phyloP scores from a whole-genome alignment of 805 yeast genomes.

The Komagataella kurtzmanii region DNA sequence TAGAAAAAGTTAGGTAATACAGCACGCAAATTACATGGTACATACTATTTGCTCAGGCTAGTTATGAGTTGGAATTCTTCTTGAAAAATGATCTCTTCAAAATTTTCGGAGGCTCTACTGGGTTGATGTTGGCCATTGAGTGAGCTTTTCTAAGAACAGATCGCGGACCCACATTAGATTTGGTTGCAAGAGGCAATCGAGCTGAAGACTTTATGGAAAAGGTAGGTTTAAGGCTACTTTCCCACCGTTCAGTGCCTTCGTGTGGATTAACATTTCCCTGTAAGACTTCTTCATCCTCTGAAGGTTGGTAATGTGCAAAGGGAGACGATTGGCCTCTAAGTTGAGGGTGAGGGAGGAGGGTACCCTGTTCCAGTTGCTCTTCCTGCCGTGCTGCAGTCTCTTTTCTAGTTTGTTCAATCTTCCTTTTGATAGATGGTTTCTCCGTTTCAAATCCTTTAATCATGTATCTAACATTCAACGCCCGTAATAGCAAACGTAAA shows the following conservation, averaged over 20 bases:
- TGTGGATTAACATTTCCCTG: background rate
- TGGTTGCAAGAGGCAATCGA: background rate
- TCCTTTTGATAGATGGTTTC: conserved; percentile 6
- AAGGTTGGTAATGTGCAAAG: background rate
- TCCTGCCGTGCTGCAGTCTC: background rate
- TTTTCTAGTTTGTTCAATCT: background rate
- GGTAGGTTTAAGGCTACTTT: background rate
- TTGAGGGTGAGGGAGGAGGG: background rate
- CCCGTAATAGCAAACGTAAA: conserved; percentile 45
- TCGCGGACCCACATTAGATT: background rate
- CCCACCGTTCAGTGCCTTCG: background rate
- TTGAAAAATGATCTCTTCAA: background rate
- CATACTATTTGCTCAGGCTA: no score
- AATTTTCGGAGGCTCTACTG: background rate
- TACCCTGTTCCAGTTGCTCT: background rate
- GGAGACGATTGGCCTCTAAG: background rate
- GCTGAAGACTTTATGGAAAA: background rate
- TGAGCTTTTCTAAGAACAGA: background rate
- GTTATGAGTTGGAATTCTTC: background rate
- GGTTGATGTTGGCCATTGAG: background rate
- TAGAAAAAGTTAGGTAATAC: no score
- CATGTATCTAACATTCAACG: conserved; percentile 41
- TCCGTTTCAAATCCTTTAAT: conserved; percentile 21
- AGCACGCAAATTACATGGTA: no score
- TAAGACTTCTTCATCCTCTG: background rate